A percentile compares a stretch with the other conserved stretches of the same genome.
Evolutionary conservation across 495 filamentous ascomycete genomes (phyloP).

Genomic region (Penicillium crystallinum): DNA sequence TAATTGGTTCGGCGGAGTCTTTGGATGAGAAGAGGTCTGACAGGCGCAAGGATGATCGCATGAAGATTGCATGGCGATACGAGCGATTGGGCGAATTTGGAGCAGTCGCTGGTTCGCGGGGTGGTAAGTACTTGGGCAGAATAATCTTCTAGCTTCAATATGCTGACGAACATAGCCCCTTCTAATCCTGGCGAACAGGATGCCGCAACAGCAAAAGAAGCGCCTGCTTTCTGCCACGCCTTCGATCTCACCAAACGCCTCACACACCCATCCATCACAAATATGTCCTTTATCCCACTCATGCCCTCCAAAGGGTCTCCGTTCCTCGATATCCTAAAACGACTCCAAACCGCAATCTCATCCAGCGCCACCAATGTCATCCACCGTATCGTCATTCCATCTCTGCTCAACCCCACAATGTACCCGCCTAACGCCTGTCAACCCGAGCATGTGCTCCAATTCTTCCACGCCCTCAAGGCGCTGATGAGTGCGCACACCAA

Average conservation of each 20-base stretch:
- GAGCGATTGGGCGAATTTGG: conserved; percentile 72
- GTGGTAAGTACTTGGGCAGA: conserved; percentile 25
- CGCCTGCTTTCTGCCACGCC: conserved; percentile 68
- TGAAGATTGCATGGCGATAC: conserved; percentile 99
- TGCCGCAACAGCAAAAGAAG: conserved; percentile 16
- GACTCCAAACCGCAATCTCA: conserved; percentile 53
- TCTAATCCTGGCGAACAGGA: conserved; percentile 22
- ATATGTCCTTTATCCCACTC: conserved; percentile 55
- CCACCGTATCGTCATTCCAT: conserved; percentile 81
- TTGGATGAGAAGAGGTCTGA: conserved; percentile 37
- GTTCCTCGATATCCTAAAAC: conserved; percentile 58
- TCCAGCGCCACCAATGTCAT: conserved; percentile 54
- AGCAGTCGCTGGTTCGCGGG: conserved; percentile 50
- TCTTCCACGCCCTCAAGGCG: conserved; percentile 73
- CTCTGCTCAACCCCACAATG: conserved; percentile 73
- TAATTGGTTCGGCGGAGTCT: conserved; percentile 50
- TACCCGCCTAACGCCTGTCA: conserved; percentile 64
- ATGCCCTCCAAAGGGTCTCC: conserved; percentile 51
- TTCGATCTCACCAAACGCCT: conserved; percentile 90
- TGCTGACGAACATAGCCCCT: conserved; percentile 25
- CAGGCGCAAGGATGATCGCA: conserved; percentile 58
- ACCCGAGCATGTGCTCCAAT: conserved; percentile 71
- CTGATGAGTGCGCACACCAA: conserved; percentile 62
- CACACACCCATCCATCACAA: conserved; percentile 48
- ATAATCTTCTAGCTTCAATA: conserved; percentile 1